Percentiles rank a stretch among this genome's conserved stretches.
Conservation (phyloP, 352 stramenopile genomes). For the Globisporangium canariense region DNA sequence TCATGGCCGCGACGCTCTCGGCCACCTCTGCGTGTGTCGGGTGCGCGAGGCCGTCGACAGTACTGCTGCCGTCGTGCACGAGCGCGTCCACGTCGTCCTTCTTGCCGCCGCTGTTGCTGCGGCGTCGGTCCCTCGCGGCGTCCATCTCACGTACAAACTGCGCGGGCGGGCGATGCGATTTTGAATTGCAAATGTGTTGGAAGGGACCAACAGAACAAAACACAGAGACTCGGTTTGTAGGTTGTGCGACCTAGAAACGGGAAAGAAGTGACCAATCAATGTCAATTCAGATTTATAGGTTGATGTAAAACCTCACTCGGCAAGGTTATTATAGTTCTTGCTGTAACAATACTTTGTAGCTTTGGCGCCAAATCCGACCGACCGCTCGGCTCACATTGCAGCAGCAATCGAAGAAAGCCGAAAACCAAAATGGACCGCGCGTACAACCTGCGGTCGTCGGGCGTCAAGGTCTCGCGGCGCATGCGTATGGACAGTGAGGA, state of each 20-base stretch:
- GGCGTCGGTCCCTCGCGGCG: slow-evolving; percentile 14
- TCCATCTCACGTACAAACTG: slow-evolving; percentile 9
- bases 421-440: slow-evolving; percentile 17
- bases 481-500: slow-evolving; percentile 5
- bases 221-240: too few relatives aligned
- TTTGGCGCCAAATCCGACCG: too few relatives aligned
- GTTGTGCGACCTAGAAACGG: too few relatives aligned
- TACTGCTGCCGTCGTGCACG: slow-evolving; percentile 1
- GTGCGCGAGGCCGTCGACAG: slow-evolving; percentile 10
- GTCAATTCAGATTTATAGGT: too few relatives aligned
- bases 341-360: too few relatives aligned
- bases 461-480: slow-evolving; percentile 14
- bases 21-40: slow-evolving; percentile 18
- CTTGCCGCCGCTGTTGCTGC: slow-evolving; percentile 19
- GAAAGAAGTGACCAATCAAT: too few relatives aligned
- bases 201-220: background rate
- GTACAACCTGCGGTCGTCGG: slow-evolving; percentile 33
- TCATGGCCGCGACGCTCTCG: slow-evolving; percentile 17
- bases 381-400: too few relatives aligned
- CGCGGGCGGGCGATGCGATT: background rate
- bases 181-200: slow-evolving; percentile 5
- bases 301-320: too few relatives aligned
- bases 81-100: slow-evolving; percentile 20
- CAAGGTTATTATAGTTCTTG: too few relatives aligned
- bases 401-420: too few relatives aligned